Evolutionary conservation across 2,329 filamentous ascomycete genomes (phyloP).

Genomic region (Aspergillus phoenicis): DNA sequence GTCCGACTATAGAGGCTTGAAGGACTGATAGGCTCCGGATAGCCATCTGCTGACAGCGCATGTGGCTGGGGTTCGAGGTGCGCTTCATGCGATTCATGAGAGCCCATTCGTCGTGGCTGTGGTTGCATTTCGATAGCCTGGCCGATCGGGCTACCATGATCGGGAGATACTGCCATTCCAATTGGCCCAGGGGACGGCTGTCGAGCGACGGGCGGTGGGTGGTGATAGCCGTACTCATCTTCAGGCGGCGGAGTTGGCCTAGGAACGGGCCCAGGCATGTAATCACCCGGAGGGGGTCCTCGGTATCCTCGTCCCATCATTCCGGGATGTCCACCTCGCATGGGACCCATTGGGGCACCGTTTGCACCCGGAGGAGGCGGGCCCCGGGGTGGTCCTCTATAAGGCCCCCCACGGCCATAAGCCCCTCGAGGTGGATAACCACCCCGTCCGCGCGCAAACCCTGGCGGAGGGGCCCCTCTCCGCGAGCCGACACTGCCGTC

Average conservation of each 20-base stretch:
- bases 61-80: constrained; percentile 27
- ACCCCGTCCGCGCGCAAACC: constrained; percentile 59
- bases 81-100: constrained; percentile 39
- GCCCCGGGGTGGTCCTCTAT: constrained; percentile 35
- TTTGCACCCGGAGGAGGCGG: constrained; percentile 47
- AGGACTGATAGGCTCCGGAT: constrained; percentile 55
- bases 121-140: constrained; percentile 82
- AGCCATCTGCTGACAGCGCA: constrained; percentile 30
- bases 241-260: constrained; percentile 30
- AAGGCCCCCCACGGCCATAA: constrained; percentile 46
- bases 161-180: constrained; percentile 40
- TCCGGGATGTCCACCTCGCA: constrained; percentile 40
- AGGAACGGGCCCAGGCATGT: constrained; percentile 46
- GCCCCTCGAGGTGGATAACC: constrained; percentile 53
- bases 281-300: constrained; percentile 55
- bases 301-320: constrained; percentile 45
- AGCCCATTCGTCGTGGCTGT: constrained; percentile 51
- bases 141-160: constrained; percentile 50
- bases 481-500: constrained; percentile 49
- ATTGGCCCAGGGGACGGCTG: constrained; percentile 38
- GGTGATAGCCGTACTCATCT: constrained; percentile 30
- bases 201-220: constrained; percentile 27
- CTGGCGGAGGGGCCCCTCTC: constrained; percentile 42
- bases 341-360: constrained; percentile 42
- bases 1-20: constrained; percentile 72